Percentiles rank a stretch among this genome's conserved stretches.
Evolutionary conservation across 1,139 yeast species (phyloP).

Genomic region (Kluyveromyces sp.): DNA sequence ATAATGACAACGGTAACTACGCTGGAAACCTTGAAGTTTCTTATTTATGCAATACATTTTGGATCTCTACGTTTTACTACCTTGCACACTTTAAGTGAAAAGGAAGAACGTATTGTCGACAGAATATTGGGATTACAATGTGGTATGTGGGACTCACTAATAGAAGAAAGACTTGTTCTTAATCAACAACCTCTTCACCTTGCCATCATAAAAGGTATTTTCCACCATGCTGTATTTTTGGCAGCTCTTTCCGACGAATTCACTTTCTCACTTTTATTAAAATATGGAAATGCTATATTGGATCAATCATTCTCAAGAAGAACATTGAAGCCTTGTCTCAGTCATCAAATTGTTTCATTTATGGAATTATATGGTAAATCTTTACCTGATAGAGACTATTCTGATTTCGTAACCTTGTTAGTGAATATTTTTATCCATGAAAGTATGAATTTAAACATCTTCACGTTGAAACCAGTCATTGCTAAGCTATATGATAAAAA

Average conservation of each 20-base stretch:
- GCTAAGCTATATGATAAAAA: conserved; percentile 42
- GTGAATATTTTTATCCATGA: conserved; percentile 41
- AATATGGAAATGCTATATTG: conserved; percentile 41
- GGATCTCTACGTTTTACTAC: conserved; percentile 9
- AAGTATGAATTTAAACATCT: conserved; percentile 52
- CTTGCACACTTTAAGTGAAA: not conserved
- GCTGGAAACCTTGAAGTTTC: conserved; percentile 21
- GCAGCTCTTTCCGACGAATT: conserved; percentile 24
- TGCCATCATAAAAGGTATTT: conserved; percentile 42
- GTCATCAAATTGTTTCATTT: conserved; percentile 30
- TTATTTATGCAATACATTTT: conserved; percentile 21
- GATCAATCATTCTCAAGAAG: conserved; percentile 56
- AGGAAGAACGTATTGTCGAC: conserved; percentile 8
- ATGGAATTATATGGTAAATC: conserved; percentile 12
- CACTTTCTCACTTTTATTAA: conserved; percentile 29
- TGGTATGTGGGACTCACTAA: conserved; percentile 51
- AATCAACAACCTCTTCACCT: conserved; percentile 60
- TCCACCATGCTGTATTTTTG: conserved; percentile 31
- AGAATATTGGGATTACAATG: conserved; percentile 32
- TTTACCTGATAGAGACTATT: conserved; percentile 21
- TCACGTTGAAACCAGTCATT: conserved; percentile 52
- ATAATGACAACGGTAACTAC: conserved; percentile 22
- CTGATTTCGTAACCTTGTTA: conserved; percentile 22
- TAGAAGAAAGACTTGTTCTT: conserved; percentile 55
- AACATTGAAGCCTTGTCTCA: conserved; percentile 55